These are phyloP conservation scores for Euclidium syriacum DNA, from an alignment of 345 rosid species.

Conservation along the genomic window DNA sequence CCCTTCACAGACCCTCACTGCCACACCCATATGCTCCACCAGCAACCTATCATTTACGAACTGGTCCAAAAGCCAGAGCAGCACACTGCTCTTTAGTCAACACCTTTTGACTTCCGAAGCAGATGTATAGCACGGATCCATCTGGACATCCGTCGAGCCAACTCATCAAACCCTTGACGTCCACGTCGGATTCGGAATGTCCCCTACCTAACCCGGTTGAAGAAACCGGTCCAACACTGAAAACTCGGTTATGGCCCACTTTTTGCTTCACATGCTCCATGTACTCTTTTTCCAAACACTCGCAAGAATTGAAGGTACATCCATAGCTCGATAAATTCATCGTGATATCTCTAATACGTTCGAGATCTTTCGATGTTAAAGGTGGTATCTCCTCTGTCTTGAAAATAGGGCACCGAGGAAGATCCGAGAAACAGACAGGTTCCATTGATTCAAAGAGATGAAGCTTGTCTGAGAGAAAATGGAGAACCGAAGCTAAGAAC, in stretches of 20 bases:
- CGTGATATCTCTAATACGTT: slow-evolving; percentile 24
- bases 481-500: slow-evolving; percentile 20
- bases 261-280: slow-evolving; percentile 30
- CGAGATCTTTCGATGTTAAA: slow-evolving; percentile 11
- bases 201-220: slow-evolving; percentile 23
- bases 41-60: slow-evolving; percentile 40
- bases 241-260: slow-evolving; percentile 40
- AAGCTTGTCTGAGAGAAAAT: slow-evolving; percentile 19
- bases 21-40: slow-evolving; percentile 48
- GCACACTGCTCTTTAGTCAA: slow-evolving; percentile 39
- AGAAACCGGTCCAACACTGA: slow-evolving; percentile 48
- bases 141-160: slow-evolving; percentile 56
- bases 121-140: slow-evolving; percentile 52
- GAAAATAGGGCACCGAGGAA: slow-evolving; percentile 49
- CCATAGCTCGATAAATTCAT: slow-evolving; percentile 37
- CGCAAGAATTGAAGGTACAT: slow-evolving; percentile 40
- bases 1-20: slow-evolving; percentile 42
- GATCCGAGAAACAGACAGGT: slow-evolving; percentile 27
- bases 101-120: slow-evolving; percentile 61
- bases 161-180: slow-evolving; percentile 8
- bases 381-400: slow-evolving; percentile 42
- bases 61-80: slow-evolving; percentile 52
- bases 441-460: slow-evolving; percentile 19
- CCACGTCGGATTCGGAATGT: not conserved
- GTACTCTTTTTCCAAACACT: slow-evolving; percentile 41